Base-by-base conservation (phyloP, 2,329 filamentous ascomycete species). In the Diaporthe caulivora region DNA sequence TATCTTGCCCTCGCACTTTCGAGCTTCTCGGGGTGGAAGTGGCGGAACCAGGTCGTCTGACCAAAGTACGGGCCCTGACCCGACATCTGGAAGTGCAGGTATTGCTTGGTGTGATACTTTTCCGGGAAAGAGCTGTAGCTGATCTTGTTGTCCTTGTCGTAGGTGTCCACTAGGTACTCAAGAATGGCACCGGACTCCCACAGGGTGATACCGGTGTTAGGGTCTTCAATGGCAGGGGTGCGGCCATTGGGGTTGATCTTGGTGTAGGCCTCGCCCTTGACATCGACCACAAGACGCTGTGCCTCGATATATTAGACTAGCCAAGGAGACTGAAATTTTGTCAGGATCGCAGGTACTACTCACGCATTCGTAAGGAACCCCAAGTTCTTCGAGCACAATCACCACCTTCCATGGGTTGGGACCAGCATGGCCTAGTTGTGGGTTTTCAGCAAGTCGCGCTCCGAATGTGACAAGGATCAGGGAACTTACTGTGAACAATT, bases 151-250 rank as follows among this genome's bases (percentile, higher is more conserved):
- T 83, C 78, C 53, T 78, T 83, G 78, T 88, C 86, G 80, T 88
- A 88, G 10, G 77, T 80, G 40, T 84, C 83, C 70, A 85, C 77
- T 29, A 88, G 76, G 72, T 88, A 89, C 73, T 86, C 80, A 74
- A 89, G 77, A 76, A 88, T 87, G 9, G 87, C 87, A 40, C 85
- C 85, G 21, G 83, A 85, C 77, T 88, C 87, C 83, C 85, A 89
- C 55, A 87, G 81, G 0, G 82, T 84, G 47, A 88, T 79, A 72
- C 81, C 82, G 57, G 84, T 87, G 72, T 85, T 84, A 64, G 84
- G 84, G 76, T 87, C 74, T 8, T 53, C 67, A 42, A 75, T 71
- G n/a, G 74, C 67, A n/a, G 74, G 74, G 13, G 70, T 18, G 11
- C 67, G 57, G 29, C 74, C 74, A 29, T 75, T 73, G 10, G 74